Base-by-base conservation (phyloP, 495 filamentous ascomycete genomes). In the Astrocystis sublimbata region DNA sequence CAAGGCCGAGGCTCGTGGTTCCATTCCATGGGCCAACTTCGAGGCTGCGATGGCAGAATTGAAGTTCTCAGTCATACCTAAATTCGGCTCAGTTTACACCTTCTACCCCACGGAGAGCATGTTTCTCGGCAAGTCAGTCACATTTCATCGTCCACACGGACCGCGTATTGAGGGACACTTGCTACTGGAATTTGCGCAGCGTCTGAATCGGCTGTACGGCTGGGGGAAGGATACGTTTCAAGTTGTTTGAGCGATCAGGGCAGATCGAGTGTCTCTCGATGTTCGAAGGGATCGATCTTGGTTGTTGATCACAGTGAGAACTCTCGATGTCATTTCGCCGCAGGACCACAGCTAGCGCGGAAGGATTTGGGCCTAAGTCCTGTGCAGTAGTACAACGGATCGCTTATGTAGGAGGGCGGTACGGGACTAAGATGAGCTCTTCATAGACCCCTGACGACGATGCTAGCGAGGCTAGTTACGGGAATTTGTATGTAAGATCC, bases 11-110 rank as follows among this genome's bases (percentile, higher is more conserved):
- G 28, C 69, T 10, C 71, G 67, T 8, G 69, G 71, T 4, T 71
- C 76, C 3, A 60, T 78, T 12, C 52, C 36, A 41, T 77, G 75
- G 78, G 58, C 36, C 0, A 68, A 61, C 1, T 80, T 79, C 23
- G 65, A 64, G 47, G 63, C 61, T 8, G 78, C 76, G 4, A 69
- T 80, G 71, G 60, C 62, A 3, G 71, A 75, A 1, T 9, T 79
- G 17, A 65, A 63, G 3, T 76, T 76, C 26, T 66, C 66, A 3
- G 66, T 72, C 40, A 13, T 65, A 6, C 71, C 69, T 12, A 70
- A 65, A 38, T 70, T 60, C 23, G 69, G 72, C 24, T 72, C 68
- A 0, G 62, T 62, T 8, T 75, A 64, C 47, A 73, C 65, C 0
- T 71, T 74, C 58, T 46, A 36, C 10, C 71, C 71, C 15, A 63